Conservation (phyloP, 345 rosid species). For the Anastatica hierochuntica region DNA sequence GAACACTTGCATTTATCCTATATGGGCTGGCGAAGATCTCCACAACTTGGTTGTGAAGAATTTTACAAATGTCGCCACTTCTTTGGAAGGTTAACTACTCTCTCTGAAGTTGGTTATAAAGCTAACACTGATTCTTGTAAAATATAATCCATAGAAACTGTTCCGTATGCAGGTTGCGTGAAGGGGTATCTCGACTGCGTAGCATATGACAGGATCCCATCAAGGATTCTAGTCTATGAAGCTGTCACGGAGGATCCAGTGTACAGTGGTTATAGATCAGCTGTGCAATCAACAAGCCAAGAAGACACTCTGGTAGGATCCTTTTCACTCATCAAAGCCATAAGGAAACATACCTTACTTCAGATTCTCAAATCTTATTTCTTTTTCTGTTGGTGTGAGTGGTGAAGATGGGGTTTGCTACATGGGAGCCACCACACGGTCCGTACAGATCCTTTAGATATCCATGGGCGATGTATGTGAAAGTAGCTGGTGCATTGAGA, state of each 20-base stretch:
- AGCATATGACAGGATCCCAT: constrained; percentile 64
- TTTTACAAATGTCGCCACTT: constrained; percentile 65
- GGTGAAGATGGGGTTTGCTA: constrained; percentile 70
- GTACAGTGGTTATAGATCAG: constrained; percentile 75
- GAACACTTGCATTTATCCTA: constrained; percentile 76
- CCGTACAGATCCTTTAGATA: constrained; percentile 52
- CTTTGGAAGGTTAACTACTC: constrained; percentile 64
- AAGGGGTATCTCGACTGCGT: constrained; percentile 48
- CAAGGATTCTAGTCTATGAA: constrained; percentile 68
- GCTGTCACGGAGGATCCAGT: constrained; percentile 75
- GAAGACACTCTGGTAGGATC: constrained; percentile 71
- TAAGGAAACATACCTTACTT: constrained; percentile 5
- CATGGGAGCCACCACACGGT: constrained; percentile 98
- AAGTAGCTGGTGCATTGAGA: constrained; percentile 75
- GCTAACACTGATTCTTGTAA: constrained; percentile 21
- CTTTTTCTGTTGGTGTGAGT: neutral
- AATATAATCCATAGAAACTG: constrained; percentile 5
- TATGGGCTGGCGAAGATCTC: too few relatives aligned
- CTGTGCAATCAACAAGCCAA: constrained; percentile 77
- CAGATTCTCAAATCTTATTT: neutral
- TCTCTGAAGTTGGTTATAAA: neutral
- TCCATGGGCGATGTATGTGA: constrained; percentile 77
- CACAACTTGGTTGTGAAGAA: constrained; percentile 70
- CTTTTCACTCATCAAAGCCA: neutral
- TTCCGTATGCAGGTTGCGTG: constrained; percentile 47